A percentile compares a stretch with the other conserved stretches of the same genome.
These are phyloP conservation scores for Ananas comosus DNA, from an alignment of 176 grass and related monocot species.

Conservation along the genomic window DNA sequence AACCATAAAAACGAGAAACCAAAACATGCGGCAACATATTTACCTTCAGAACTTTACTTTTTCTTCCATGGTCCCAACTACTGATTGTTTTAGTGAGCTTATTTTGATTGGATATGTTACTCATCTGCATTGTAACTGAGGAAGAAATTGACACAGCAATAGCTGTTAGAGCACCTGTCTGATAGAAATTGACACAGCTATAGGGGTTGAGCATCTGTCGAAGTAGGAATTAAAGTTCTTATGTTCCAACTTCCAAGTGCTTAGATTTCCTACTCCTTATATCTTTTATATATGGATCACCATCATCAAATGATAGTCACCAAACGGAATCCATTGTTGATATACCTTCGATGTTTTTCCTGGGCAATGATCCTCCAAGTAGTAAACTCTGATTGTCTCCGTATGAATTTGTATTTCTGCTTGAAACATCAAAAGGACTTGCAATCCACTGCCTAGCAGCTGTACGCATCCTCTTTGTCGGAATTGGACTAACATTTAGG, in stretches of 20 bases:
- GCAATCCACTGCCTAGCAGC: slow-evolving; percentile 58
- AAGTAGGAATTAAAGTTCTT: slow-evolving; percentile 15
- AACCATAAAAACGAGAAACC: background rate
- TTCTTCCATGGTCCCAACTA: slow-evolving; percentile 70
- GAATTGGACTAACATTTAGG: slow-evolving; percentile 50
- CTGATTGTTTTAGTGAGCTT: slow-evolving; percentile 76
- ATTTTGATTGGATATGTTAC: slow-evolving; percentile 70
- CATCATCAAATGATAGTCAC: slow-evolving; percentile 46
- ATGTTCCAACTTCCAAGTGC: slow-evolving; percentile 35
- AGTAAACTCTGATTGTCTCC: slow-evolving; percentile 76
- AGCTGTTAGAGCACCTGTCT: slow-evolving; percentile 33
- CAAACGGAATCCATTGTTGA: slow-evolving; percentile 59
- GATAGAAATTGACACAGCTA: no score
- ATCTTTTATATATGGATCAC: slow-evolving; percentile 58
- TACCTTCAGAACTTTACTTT: slow-evolving; percentile 66
- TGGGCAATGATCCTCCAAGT: slow-evolving; percentile 46
- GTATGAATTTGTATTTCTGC: slow-evolving; percentile 84
- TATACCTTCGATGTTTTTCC: slow-evolving; percentile 76
- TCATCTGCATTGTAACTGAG: slow-evolving; percentile 77
- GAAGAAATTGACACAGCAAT: slow-evolving; percentile 42
- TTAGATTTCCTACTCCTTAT: slow-evolving; percentile 92
- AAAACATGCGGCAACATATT: slow-evolving; percentile 22
- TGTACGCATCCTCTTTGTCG: slow-evolving; percentile 59
- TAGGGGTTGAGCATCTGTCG: no score
- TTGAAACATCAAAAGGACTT: slow-evolving; percentile 76